These are phyloP conservation scores for Melaleuca alternifolia DNA, from an alignment of 345 rosid species.

Conservation along the genomic window DNA sequence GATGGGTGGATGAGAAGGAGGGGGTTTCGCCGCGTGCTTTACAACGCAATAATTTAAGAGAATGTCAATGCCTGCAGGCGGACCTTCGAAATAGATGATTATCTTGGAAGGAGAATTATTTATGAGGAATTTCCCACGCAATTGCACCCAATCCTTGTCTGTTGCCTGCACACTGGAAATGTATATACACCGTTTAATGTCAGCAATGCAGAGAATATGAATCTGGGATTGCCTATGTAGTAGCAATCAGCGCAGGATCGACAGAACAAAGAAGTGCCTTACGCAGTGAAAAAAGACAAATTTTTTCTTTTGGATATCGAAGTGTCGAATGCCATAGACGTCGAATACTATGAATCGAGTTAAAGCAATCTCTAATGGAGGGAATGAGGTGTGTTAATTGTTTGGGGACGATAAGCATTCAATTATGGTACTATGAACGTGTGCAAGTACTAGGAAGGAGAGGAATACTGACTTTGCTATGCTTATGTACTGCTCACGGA, in stretches of 20 bases:
- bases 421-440: not conserved
- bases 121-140: constrained; percentile 82
- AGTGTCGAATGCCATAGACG: not conserved
- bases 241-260: not conserved
- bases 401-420: not conserved
- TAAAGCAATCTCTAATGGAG: not conserved
- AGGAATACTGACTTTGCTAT: constrained; percentile 54
- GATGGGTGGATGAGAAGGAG: constrained; percentile 54
- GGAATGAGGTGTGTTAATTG: not conserved
- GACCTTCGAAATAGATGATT: constrained; percentile 84
- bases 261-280: not conserved
- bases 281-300: not conserved
- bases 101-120: constrained; percentile 71
- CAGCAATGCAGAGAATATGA: not conserved
- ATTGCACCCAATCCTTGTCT: constrained; percentile 61
- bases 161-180: constrained; percentile 58
- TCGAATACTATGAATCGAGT: not conserved
- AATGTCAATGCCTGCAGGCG: constrained; percentile 79
- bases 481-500: constrained; percentile 67
- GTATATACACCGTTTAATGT: not conserved
- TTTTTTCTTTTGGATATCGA: not conserved
- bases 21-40: constrained; percentile 60
- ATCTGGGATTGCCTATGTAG: not conserved
- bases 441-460: not conserved
- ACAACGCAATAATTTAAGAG: constrained; percentile 60